These are phyloP conservation scores for Starmerella sp. DNA, from an alignment of 805 yeast species.

Conservation along the genomic window DNA sequence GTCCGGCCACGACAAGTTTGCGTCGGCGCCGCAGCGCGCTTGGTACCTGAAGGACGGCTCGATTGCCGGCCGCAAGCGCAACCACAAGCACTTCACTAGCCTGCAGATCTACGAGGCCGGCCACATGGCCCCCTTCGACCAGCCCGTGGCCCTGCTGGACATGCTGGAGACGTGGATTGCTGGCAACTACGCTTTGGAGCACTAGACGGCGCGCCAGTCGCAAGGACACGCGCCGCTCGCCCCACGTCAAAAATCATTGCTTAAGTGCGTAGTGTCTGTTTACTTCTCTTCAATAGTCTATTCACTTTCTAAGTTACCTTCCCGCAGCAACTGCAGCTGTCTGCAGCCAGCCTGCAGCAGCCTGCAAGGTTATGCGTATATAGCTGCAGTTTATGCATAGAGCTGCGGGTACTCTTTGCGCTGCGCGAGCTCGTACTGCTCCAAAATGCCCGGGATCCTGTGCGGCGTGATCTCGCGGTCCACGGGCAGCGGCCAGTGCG, in stretches of 20 bases:
- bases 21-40: constrained; percentile 25
- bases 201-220: neutral
- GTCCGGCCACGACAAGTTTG: constrained; percentile 44
- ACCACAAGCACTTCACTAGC: constrained; percentile 55
- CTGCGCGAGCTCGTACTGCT: constrained; percentile 14
- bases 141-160: constrained; percentile 69
- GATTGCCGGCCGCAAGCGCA: constrained; percentile 57
- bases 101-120: constrained; percentile 78
- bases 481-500: constrained; percentile 20
- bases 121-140: constrained; percentile 89
- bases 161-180: constrained; percentile 79
- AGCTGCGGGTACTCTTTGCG: constrained; percentile 9
- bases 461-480: constrained; percentile 11
- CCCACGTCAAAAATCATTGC: neutral
- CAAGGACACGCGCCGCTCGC: too few relatives aligned
- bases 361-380: too few relatives aligned
- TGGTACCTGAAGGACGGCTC: constrained; percentile 31
- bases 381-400: neutral
- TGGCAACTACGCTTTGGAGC: constrained; percentile 41
- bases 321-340: too few relatives aligned
- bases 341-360: too few relatives aligned
- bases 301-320: too few relatives aligned
- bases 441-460: constrained; percentile 6
- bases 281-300: neutral
- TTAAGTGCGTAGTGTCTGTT: neutral